These are phyloP conservation scores for Gymnopilus junonius DNA, from an alignment of 768 basidiomycete genomes.

Conservation along the genomic window DNA sequence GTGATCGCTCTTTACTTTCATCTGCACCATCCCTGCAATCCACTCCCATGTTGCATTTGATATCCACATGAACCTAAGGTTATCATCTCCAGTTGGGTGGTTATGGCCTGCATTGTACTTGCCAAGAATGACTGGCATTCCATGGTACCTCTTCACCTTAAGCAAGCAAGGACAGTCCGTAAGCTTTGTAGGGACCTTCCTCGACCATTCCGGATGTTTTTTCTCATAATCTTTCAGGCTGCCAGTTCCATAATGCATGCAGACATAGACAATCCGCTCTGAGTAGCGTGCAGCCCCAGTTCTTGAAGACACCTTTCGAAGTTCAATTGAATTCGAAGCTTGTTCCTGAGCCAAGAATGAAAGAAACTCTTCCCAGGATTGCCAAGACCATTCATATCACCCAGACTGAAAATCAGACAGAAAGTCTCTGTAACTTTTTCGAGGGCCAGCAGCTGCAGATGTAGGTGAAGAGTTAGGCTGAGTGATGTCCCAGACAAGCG, in stretches of 20 bases:
- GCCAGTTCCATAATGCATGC: not conserved
- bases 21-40: not conserved
- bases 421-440: too few species aligned
- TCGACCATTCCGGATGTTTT: not conserved
- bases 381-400: not conserved
- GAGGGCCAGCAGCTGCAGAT: too few species aligned
- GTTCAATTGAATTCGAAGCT: not conserved
- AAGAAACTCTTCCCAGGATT: not conserved
- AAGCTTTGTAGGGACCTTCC: not conserved
- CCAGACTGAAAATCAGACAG: too few species aligned
- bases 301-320: not conserved
- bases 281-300: not conserved
- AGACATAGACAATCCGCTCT: not conserved
- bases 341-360: not conserved
- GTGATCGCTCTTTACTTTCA: not conserved
- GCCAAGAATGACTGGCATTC: not conserved
- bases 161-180: not conserved
- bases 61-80: conserved; percentile 1
- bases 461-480: too few species aligned
- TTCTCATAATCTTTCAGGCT: not conserved
- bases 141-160: not conserved
- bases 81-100: not conserved
- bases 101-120: not conserved
- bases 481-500: too few species aligned
- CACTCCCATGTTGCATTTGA: not conserved